These are phyloP conservation scores for Microglena sp. DNA, from an alignment of 139 green algal species.

Conservation along the genomic window DNA sequence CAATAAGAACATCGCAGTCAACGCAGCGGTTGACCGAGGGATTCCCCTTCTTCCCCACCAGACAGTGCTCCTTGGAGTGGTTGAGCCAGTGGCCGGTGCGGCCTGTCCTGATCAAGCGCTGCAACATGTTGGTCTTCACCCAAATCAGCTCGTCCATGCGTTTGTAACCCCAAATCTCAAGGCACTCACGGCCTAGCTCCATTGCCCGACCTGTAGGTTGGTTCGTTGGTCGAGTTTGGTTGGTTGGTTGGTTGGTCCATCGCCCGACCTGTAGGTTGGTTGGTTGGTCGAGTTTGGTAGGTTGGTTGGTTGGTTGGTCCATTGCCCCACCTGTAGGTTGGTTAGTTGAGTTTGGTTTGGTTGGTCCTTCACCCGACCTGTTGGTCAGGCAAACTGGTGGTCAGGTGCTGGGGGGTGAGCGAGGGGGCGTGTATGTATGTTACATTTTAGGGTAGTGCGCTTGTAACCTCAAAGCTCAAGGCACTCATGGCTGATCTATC, in stretches of 20 bases:
- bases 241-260: too few relatives aligned
- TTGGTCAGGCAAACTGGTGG: too few relatives aligned
- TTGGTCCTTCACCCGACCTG: too few relatives aligned
- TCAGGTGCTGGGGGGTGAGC: too few relatives aligned
- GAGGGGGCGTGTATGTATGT: too few relatives aligned
- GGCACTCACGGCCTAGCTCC: slow-evolving; percentile 74
- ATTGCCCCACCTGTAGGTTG: too few relatives aligned
- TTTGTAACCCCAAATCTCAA: slow-evolving; percentile 75
- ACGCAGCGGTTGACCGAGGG: slow-evolving; percentile 46
- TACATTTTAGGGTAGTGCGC: too few relatives aligned
- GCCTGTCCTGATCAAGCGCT: slow-evolving; percentile 65
- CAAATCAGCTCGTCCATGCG: slow-evolving; percentile 82
- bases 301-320: too few relatives aligned
- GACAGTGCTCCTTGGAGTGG: slow-evolving; percentile 84
- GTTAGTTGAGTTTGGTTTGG: too few relatives aligned
- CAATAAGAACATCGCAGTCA: slow-evolving; percentile 3
- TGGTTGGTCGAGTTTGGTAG: too few relatives aligned
- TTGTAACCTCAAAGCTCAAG: slow-evolving; percentile 75
- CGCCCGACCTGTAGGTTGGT: too few relatives aligned
- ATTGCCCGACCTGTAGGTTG: slow-evolving; percentile 54
- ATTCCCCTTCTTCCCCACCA: slow-evolving; percentile 77
- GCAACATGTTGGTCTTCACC: slow-evolving; percentile 84
- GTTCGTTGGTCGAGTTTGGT: too few relatives aligned
- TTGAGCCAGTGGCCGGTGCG: slow-evolving; percentile 77
- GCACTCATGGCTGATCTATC: slow-evolving; percentile 78